Evolutionary conservation across 306 rosid species (phyloP), one percentile per base, ranked within the genome.

Genomic region (Cicer judaicum): DNA sequence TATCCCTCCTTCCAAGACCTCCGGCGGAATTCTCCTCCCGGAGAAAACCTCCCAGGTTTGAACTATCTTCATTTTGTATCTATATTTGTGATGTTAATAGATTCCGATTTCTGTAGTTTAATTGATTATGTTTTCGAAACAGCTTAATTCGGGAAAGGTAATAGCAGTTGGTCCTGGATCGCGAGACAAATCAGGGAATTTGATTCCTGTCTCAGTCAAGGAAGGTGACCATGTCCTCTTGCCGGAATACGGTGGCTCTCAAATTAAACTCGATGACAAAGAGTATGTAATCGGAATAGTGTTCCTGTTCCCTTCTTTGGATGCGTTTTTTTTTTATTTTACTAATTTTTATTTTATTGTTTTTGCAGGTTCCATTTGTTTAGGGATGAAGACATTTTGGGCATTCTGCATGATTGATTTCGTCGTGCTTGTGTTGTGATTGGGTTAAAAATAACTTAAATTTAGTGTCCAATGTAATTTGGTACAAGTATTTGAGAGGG

Each of bases 71-170:
- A 1, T 43, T 46, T 16, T 12, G 10, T 55, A 8, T 16, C 6
- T 64, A 2, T 74, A 12, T 18, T 1, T 13, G 12, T 16, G 7
- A 7, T 5, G 34, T 13, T 11, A 15, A 7, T 53, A 2, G 19
- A 64, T 60, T 50, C 15, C 24, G 64, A 71, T 73, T 73, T 19
- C 15, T 10, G 18, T 41, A 36, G 13, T 14, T 70, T 42, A 60
- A 18, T 19, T 15, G 63, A n/a, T 11, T 63, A 2, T 53, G 39
- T 49, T 75, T 77, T 53, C 7, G 50, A 36, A 52, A 54, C 76
- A 93, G 98, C 80, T 91, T 42, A 93, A 91, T 85, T 89, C 98
- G 0, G 98, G 98, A 7, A 91, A 85, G 78, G 98, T 93, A 55
- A 50, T 93, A 9, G 93, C 97, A 0, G 97, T 89, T 13, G 98